A percentile compares a stretch with the other conserved stretches of the same genome.
Evolutionary conservation across 75 land plant genomes (phyloP).

Genomic region (Selaginella tamariscina): DNA sequence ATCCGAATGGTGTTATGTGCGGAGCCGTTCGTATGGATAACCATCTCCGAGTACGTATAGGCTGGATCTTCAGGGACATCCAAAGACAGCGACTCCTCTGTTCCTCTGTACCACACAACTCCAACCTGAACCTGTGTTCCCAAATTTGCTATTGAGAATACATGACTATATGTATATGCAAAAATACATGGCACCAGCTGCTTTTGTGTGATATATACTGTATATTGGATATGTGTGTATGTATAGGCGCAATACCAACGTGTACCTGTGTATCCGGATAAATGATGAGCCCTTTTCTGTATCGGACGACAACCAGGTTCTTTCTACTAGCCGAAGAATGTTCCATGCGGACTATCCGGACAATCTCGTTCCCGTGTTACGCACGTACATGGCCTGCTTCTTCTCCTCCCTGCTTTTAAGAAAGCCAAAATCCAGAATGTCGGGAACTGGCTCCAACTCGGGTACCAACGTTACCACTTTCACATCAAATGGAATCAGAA

Average conservation of each 20-base stretch:
- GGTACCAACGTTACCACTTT: background rate
- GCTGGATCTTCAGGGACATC: conserved; percentile 7
- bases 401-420: conserved; percentile 17
- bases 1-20: conserved; percentile 29
- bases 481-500: conserved; percentile 7
- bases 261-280: conserved; percentile 37
- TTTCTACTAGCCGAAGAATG: no score
- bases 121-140: conserved; percentile 44
- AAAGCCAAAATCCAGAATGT: conserved; percentile 21
- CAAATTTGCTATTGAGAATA: no score
- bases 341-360: conserved; percentile 25
- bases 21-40: conserved; percentile 47
- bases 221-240: no score
- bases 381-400: conserved; percentile 26
- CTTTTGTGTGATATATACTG: no score
- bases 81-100: conserved; percentile 14
- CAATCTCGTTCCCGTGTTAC: conserved; percentile 39
- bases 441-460: conserved; percentile 21
- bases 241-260: conserved; percentile 41
- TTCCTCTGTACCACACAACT: conserved; percentile 23
- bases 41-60: conserved; percentile 19
- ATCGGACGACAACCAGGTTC: conserved; percentile 32
- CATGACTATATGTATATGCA: no score
- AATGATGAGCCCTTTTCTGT: conserved; percentile 39
- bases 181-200: no score